phyloP scores from a whole-genome alignment of 2,329 filamentous ascomycete genomes.

The Claviceps spartinae region DNA sequence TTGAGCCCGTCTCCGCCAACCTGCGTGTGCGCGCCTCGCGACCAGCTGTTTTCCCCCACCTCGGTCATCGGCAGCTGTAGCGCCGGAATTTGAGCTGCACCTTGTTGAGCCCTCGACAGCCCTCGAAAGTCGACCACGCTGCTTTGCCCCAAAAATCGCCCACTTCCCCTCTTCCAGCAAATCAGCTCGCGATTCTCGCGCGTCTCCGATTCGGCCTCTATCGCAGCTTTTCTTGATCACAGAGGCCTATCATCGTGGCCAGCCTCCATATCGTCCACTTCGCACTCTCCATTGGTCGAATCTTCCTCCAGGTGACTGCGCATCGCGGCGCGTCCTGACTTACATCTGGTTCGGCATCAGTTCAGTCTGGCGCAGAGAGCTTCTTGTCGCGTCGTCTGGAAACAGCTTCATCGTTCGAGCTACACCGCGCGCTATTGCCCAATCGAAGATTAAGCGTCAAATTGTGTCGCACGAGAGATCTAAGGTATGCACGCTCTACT shows the following conservation, averaged over 20 bases:
- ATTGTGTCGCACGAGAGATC: slow-evolving; percentile 3
- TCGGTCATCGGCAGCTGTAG: slow-evolving; percentile 7
- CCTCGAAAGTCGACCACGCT: not conserved
- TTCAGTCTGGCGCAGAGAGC: slow-evolving; percentile 13
- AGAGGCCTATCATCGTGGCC: slow-evolving; percentile 39
- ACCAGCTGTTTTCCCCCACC: slow-evolving; percentile 1
- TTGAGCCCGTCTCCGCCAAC: not conserved
- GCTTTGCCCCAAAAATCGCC: slow-evolving; percentile 9
- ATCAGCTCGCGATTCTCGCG: slow-evolving; percentile 32
- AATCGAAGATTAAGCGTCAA: not conserved
- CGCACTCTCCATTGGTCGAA: slow-evolving; percentile 33
- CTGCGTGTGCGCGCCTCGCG: not conserved
- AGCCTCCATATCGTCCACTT: slow-evolving; percentile 26
- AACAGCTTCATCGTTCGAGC: slow-evolving; percentile 6
- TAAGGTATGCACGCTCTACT: slow-evolving; percentile 2
- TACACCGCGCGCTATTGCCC: slow-evolving; percentile 7
- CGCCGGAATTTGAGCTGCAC: slow-evolving; percentile 4
- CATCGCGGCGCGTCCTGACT: slow-evolving; percentile 6
- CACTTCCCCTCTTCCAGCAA: slow-evolving; percentile 24
- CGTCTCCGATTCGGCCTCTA: slow-evolving; percentile 19
- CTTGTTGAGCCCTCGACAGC: slow-evolving; percentile 3
- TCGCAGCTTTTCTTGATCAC: slow-evolving; percentile 25
- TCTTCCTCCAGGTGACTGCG: slow-evolving; percentile 37
- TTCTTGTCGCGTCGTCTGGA: slow-evolving; percentile 7
- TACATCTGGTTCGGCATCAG: slow-evolving; percentile 13